Conservation (phyloP, 495 filamentous ascomycete genomes). For the Cercophora newfieldiana region DNA sequence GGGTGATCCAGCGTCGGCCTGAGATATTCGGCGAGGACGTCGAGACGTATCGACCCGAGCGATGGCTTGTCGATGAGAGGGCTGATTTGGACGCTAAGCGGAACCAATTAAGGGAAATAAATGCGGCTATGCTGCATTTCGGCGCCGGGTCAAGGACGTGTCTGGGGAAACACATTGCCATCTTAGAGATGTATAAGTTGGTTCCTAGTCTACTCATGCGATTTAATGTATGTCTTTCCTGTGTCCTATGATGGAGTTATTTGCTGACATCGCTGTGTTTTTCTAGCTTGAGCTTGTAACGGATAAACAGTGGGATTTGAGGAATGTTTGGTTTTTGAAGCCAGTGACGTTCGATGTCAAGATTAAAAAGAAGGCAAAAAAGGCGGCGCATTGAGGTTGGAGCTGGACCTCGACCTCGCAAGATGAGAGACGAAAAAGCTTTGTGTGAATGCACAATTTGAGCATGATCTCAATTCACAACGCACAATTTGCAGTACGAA, state of each 20-base stretch:
- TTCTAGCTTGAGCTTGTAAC: background rate
- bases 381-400: no score
- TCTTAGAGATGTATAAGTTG: constrained; percentile 50
- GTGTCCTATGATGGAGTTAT: no score
- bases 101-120: constrained; percentile 21
- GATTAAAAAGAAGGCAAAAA: background rate
- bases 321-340: background rate
- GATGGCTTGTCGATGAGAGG: constrained; percentile 49
- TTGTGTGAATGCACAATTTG: no score
- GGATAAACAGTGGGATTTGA: background rate
- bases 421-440: no score
- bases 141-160: constrained; percentile 41
- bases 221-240: constrained; percentile 13
- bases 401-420: no score
- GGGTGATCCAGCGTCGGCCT: constrained; percentile 39
- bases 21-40: constrained; percentile 42
- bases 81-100: constrained; percentile 38
- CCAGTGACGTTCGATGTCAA: background rate
- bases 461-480: no score
- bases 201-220: constrained; percentile 19
- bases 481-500: no score
- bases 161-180: constrained; percentile 40
- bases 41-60: constrained; percentile 50
- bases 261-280: no score
- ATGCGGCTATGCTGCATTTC: constrained; percentile 29